Evolutionary conservation across 352 stramenopile species (phyloP).

Genomic region (Saprolegnia parasitica): DNA sequence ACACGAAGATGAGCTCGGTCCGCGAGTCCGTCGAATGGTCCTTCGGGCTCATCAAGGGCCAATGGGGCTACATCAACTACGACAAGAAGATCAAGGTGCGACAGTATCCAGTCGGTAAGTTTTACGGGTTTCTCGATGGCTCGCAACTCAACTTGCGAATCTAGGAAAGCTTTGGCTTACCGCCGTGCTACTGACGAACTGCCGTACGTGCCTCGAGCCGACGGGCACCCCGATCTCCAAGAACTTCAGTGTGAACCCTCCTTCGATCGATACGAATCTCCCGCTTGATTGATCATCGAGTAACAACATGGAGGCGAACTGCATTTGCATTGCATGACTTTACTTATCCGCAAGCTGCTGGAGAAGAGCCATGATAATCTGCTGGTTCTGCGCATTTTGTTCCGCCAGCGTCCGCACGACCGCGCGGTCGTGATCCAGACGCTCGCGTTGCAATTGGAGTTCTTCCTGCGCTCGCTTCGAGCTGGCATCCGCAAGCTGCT

Average conservation of each 20-base stretch:
- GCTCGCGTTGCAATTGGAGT: too few relatives aligned
- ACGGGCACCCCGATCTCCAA: conserved; percentile 1
- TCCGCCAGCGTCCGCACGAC: too few relatives aligned
- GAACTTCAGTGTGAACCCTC: conserved; percentile 8
- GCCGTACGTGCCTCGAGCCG: conserved; percentile 14
- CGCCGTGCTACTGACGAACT: conserved; percentile 8
- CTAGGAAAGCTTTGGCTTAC: neutral
- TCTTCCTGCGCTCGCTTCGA: neutral
- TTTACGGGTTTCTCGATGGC: neutral
- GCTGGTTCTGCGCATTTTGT: too few relatives aligned
- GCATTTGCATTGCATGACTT: too few relatives aligned
- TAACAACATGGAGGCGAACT: too few relatives aligned
- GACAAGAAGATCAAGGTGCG: conserved; percentile 20
- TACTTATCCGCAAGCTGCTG: too few relatives aligned
- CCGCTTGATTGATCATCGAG: neutral
- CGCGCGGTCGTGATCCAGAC: too few relatives aligned
- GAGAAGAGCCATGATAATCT: too few relatives aligned
- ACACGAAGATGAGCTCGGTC: conserved; percentile 4
- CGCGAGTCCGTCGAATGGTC: conserved; percentile 9
- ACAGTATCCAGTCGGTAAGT: conserved; percentile 2
- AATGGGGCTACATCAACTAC: neutral
- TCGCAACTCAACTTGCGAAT: neutral
- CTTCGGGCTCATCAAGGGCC: conserved; percentile 1
- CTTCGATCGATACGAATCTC: neutral
- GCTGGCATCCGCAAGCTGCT: too few relatives aligned